Base-by-base conservation (phyloP, 148 eudicot genomes). In the Bassia scoparia region DNA sequence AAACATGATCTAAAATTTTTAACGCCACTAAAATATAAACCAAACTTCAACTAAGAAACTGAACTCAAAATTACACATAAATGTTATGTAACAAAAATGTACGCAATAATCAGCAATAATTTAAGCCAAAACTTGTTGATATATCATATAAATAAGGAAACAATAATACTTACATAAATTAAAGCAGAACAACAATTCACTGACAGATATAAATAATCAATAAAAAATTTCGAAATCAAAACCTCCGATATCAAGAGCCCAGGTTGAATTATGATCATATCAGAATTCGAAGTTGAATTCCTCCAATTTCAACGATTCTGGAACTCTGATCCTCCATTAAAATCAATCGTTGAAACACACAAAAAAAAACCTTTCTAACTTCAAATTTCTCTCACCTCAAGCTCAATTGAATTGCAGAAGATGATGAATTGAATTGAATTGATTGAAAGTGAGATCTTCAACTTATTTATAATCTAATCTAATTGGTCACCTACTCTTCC, bases 201-300 rank as follows among this genome's bases (percentile, higher is more conserved):
- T n/a, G n/a, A 58, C n/a, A 70, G 64, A 44, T 37, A n/a, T 23
- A 35, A 18, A 49, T 5, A 41, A 55, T 15, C 24, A 61, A 21
- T 18, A 13, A 11, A 7, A 11, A 5, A 67, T 31, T 20, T 44
- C 24, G 24, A 48, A 0, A 33, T 53, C 27, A 14, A 24, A 3
- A 93, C 98, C 98, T 89, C 98, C 98, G 72, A 94, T 94, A 69
- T 94, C 98, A 43, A 94, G 85, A 69, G 98, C 89, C 56, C 87
- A 84, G 65, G 86, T 86, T 21, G 86, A 85, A 55, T 63, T 77
- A 26, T 76, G 79, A 78, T 89, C 35, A 55, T 68, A 16, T 52
- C 59, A 67, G 31, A 56, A 18, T 53, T 61, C 16, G 74, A 68
- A 34, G 53, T 58, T 3, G 58, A 55, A 33, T 55, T 43, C 37